Conservation (phyloP, 345 rosid genomes). For the Bretschneidera sinensis region DNA sequence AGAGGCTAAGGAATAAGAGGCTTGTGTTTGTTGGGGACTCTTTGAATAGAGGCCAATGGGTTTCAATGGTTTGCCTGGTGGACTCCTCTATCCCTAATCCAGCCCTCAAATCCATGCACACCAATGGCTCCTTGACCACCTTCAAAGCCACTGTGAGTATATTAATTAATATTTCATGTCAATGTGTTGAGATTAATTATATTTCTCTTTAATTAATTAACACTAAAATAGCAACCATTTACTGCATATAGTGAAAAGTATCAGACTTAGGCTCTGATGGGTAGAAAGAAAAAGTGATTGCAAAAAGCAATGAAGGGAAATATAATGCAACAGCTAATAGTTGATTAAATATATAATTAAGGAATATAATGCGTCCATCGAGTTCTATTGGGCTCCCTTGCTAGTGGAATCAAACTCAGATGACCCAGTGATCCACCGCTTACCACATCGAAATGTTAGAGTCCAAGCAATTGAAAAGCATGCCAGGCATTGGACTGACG, state of each 20-base stretch:
- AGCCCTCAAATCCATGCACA: constrained; percentile 46
- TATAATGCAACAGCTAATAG: neutral
- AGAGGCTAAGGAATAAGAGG: constrained; percentile 82
- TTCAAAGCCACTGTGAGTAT: constrained; percentile 44
- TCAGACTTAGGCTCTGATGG: no score
- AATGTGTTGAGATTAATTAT: no score
- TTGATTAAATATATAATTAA: constrained; percentile 15
- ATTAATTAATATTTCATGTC: no score
- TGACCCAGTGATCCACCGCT: constrained; percentile 65
- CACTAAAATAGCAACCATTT: no score
- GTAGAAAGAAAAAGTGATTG: no score
- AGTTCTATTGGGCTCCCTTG: constrained; percentile 91
- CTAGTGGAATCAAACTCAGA: constrained; percentile 94
- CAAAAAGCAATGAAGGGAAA: no score
- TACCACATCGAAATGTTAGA: constrained; percentile 65
- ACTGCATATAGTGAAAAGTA: no score
- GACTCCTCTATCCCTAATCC: constrained; percentile 52
- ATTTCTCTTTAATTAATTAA: no score
- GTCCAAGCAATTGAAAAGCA: constrained; percentile 80
- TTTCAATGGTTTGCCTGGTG: constrained; percentile 83
- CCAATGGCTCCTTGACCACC: constrained; percentile 53
- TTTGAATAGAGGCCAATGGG: constrained; percentile 88
- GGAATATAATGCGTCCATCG: constrained; percentile 83
- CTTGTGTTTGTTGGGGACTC: constrained; percentile 92
- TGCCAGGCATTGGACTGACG: constrained; percentile 72